Evolutionary conservation across 2,329 filamentous ascomycete genomes (phyloP).

Genomic region (Cercospora sp.): DNA sequence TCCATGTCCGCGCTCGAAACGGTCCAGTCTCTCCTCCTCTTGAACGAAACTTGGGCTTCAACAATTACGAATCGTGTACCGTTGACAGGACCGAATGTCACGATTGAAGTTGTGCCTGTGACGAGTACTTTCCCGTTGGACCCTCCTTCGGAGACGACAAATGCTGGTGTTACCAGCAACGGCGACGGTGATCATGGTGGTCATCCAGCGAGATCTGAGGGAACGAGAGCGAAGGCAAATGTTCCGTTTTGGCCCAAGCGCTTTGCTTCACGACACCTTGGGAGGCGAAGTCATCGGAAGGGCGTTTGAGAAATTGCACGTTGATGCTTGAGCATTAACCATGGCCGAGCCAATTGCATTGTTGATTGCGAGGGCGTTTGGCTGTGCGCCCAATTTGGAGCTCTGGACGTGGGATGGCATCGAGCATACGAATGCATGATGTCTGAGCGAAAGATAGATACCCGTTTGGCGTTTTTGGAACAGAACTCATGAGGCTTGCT

Average conservation of each 20-base stretch:
- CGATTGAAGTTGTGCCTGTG: conserved; percentile 23
- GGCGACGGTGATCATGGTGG: background rate
- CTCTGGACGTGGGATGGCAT: background rate
- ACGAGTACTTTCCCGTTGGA: conserved; percentile 29
- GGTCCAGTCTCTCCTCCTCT: conserved; percentile 45
- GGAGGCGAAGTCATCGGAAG: background rate
- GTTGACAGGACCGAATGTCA: conserved; percentile 21
- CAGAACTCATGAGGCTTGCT: background rate
- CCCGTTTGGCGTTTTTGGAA: background rate
- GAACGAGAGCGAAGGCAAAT: background rate
- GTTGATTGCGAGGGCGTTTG: background rate
- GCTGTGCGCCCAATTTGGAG: background rate
- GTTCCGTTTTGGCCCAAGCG: background rate
- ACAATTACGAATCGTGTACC: conserved; percentile 13
- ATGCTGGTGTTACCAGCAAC: conserved; percentile 1
- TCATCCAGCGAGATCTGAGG: background rate
- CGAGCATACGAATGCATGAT: background rate
- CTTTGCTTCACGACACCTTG: background rate
- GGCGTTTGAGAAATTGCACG: background rate
- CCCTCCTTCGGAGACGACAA: conserved; percentile 19
- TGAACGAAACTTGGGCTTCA: conserved; percentile 15
- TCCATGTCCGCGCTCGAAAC: conserved; percentile 49
- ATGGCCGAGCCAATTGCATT: background rate
- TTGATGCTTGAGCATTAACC: background rate
- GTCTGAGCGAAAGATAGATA: background rate